phyloP scores from a whole-genome alignment of 768 basidiomycete genomes.

The Tricholoma sp. region DNA sequence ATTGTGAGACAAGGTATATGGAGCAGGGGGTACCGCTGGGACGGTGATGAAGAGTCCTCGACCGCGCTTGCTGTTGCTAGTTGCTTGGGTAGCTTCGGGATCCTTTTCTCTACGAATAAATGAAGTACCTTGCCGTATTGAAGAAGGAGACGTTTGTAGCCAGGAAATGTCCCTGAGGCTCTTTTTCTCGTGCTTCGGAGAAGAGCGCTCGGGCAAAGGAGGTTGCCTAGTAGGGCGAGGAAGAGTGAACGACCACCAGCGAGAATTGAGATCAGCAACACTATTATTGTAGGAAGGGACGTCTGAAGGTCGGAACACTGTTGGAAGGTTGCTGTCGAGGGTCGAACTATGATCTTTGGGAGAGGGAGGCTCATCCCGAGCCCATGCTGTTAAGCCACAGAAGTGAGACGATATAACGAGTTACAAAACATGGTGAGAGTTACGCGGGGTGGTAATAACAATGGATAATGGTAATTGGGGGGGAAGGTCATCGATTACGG shows the following conservation, averaged over 20 bases:
- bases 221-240: conserved; percentile 37
- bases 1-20: conserved; percentile 51
- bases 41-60: conserved; percentile 30
- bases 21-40: conserved; percentile 32
- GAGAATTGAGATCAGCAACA: conserved; percentile 39
- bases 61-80: conserved; percentile 13
- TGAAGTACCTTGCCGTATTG: conserved; percentile 29
- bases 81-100: conserved; percentile 13
- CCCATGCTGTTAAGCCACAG: conserved; percentile 59
- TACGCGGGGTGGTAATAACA: conserved; percentile 70
- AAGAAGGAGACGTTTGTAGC: conserved; percentile 39
- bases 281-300: conserved; percentile 48
- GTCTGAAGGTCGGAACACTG: conserved; percentile 45
- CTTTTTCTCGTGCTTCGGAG: conserved; percentile 27
- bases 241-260: conserved; percentile 74
- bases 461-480: conserved; percentile 46
- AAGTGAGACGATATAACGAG: conserved; percentile 5
- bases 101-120: conserved; percentile 30
- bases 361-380: conserved; percentile 76
- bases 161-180: conserved; percentile 45
- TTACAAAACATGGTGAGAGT: conserved; percentile 20
- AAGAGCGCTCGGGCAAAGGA: conserved; percentile 14
- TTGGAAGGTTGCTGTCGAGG: conserved; percentile 23
- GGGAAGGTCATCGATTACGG: conserved; percentile 24
- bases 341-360: conserved; percentile 42